Conservation (phyloP, 176 grass and related monocot species). For the Thalia dealbata region DNA sequence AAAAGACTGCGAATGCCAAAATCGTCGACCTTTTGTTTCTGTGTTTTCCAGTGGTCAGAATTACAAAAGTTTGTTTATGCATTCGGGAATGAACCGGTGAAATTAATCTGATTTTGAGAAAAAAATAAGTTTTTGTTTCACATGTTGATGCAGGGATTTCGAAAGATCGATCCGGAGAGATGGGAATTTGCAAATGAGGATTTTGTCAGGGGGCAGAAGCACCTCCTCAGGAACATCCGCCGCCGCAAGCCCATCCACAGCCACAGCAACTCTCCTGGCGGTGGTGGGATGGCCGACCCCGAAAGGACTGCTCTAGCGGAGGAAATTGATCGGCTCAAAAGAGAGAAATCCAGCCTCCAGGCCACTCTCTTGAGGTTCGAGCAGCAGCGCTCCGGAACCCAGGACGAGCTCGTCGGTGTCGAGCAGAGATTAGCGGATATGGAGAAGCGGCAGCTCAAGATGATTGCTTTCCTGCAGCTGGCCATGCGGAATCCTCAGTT, state of each 20-base stretch:
- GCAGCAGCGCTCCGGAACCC: conserved; percentile 47
- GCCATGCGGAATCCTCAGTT: conserved; percentile 61
- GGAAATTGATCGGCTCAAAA: conserved; percentile 71
- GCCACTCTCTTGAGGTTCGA: conserved; percentile 25
- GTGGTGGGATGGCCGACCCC: conserved; percentile 30
- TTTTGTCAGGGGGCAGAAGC: conserved; percentile 79
- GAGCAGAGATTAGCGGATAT: conserved; percentile 54
- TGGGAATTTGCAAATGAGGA: conserved; percentile 92
- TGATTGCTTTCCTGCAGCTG: conserved; percentile 73
- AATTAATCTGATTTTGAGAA: not conserved
- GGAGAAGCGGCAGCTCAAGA: conserved; percentile 70
- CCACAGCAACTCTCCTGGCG: conserved; percentile 50
- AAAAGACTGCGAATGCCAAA: not conserved
- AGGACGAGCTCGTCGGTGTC: conserved; percentile 61
- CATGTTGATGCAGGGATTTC: conserved; percentile 56
- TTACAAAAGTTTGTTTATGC: not conserved
- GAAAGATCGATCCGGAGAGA: conserved; percentile 80
- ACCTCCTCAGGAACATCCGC: conserved; percentile 83
- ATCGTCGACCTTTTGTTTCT: not conserved
- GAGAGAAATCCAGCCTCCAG: conserved; percentile 50
- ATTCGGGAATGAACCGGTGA: conserved; percentile 1
- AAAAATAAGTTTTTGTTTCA: not conserved
- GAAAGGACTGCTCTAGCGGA: conserved; percentile 71
- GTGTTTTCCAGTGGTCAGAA: not conserved
- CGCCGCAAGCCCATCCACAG: conserved; percentile 93